These are phyloP conservation scores for Pichia sp. DNA, from an alignment of 1,139 yeast species.

Conservation along the genomic window DNA sequence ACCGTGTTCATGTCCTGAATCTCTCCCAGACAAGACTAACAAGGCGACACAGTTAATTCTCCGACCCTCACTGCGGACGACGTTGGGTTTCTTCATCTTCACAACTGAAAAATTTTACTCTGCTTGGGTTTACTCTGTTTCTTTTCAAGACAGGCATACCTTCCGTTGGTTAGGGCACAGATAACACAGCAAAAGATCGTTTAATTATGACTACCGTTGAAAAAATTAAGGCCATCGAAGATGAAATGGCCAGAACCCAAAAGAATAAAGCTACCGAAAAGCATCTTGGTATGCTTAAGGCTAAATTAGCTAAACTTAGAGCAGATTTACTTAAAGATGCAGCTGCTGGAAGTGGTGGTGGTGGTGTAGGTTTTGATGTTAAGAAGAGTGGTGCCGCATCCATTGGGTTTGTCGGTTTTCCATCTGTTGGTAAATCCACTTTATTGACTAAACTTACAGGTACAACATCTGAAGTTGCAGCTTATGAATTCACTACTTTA, in stretches of 20 bases:
- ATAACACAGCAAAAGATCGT: too few relatives aligned
- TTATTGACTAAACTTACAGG: conserved; percentile 84
- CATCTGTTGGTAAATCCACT: conserved; percentile 96
- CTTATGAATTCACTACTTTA: conserved; percentile 92
- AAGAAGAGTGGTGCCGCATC: conserved; percentile 97
- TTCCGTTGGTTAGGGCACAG: too few relatives aligned
- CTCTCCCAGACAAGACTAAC: too few relatives aligned
- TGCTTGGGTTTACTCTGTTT: background rate
- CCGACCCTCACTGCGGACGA: too few relatives aligned
- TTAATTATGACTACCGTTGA: conserved; percentile 62
- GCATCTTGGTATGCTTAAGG: conserved; percentile 95
- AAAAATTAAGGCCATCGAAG: conserved; percentile 86
- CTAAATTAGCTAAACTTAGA: conserved; percentile 89
- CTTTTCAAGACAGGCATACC: too few relatives aligned
- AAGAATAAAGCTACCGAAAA: conserved; percentile 94
- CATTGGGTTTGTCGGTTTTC: conserved; percentile 96
- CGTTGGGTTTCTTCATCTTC: too few relatives aligned
- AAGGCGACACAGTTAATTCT: too few relatives aligned
- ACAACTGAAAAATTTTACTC: too few relatives aligned
- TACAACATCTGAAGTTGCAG: conserved; percentile 95
- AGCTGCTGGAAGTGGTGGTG: conserved; percentile 69
- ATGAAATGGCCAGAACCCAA: conserved; percentile 92
- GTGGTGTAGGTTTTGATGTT: conserved; percentile 92
- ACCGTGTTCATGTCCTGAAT: too few relatives aligned
- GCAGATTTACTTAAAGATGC: conserved; percentile 84